Base-by-base conservation (phyloP, 1,284 basidiomycete species). In the Exsudoporus floridanus region DNA sequence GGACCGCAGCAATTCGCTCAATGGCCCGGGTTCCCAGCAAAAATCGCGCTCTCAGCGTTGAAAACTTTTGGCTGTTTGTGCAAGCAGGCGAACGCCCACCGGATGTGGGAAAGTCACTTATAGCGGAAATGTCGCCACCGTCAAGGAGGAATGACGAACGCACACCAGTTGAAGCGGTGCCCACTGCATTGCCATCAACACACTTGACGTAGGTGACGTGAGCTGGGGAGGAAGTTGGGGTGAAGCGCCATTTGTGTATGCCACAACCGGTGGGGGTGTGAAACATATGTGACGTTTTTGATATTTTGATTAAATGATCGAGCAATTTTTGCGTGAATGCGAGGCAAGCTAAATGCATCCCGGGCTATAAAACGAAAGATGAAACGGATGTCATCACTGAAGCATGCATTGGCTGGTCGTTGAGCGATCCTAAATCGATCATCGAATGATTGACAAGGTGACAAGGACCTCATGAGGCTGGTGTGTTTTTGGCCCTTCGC, bases 11-110 rank as follows among this genome's bases (percentile, higher is more conserved):
- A 19, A 35, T 31, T 13, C 2, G 35, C 16, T 27, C 45, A 23
- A 28, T 23, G 21, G 28, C 28, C 10, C 28, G 28, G 5, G 30
- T 36, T 36, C 13, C 7, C 1, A 13, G 36, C 40, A 21, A 37
- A 47, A 63, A 25, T 54, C 6, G 31, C 35, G 41, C 41, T 37
- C 19, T 46, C 36, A 18, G 16, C 4, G 9, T 19, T 35, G 14
- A 34, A 37, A 31, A 12, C 21, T 8, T 31, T n/a, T 19, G 30
- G 16, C n/a, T 8, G n/a, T 41, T 19, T 27, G 4, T 40, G 16
- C 36, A 5, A 14, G 14, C 10, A 14, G 30, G 25, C 4, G 21
- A 41, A 36, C 18, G 33, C 58, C 34, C 41, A 43, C 41, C 31
- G 1, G 7, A 31, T 39, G 23, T n/a, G n/a, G 23, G 12, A 36